phyloP scores from a whole-genome alignment of 805 yeast species.

The Sugiyamaella marilandica region DNA sequence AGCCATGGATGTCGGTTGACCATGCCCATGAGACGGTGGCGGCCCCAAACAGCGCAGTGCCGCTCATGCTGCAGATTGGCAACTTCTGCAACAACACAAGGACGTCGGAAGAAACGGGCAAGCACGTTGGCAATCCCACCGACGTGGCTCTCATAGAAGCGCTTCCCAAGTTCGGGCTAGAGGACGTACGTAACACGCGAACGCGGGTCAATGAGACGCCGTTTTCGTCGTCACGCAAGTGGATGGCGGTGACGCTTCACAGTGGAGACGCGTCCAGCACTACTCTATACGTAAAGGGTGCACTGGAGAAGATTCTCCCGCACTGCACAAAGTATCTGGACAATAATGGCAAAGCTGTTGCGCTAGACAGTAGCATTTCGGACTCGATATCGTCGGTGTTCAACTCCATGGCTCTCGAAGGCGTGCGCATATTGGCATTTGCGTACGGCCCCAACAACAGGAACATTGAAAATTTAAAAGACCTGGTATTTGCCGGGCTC shows the following conservation, averaged over 20 bases:
- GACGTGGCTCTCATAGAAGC: constrained; percentile 86
- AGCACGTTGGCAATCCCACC: constrained; percentile 85
- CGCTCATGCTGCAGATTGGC: constrained; percentile 27
- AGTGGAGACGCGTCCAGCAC: constrained; percentile 53
- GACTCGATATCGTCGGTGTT: constrained; percentile 50
- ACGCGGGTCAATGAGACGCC: constrained; percentile 71
- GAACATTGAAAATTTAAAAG: constrained; percentile 35
- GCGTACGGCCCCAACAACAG: constrained; percentile 48
- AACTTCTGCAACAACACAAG: constrained; percentile 34
- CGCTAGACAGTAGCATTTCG: constrained; percentile 47
- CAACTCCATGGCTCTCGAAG: constrained; percentile 66
- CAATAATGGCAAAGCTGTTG: constrained; percentile 54
- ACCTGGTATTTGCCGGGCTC: constrained; percentile 74
- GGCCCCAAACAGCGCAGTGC: constrained; percentile 18
- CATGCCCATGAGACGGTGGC: constrained; percentile 4
- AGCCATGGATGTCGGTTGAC: constrained; percentile 18
- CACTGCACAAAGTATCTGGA: constrained; percentile 57
- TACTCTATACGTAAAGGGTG: constrained; percentile 77
- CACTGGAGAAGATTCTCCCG: constrained; percentile 66
- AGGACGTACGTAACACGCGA: constrained; percentile 58
- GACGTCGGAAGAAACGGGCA: constrained; percentile 50
- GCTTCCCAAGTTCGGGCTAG: constrained; percentile 61
- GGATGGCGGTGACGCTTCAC: constrained; percentile 77
- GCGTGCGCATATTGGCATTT: constrained; percentile 80
- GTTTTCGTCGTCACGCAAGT: constrained; percentile 77